Evolutionary conservation across 1,139 yeast species (phyloP).

Genomic region (Hemisphaericaspora lyxosophila): DNA sequence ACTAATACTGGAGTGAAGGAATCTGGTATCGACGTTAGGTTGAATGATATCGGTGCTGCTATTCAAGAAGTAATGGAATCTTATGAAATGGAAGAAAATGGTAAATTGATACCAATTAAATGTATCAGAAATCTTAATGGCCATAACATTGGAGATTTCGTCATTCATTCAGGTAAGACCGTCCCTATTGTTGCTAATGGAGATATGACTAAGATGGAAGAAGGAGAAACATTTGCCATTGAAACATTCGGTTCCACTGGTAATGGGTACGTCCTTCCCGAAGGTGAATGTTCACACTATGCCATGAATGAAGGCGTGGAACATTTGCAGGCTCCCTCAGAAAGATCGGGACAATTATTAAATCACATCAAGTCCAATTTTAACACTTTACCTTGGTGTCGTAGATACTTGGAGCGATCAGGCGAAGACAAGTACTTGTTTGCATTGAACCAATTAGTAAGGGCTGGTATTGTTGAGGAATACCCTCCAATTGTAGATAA

Average conservation of each 20-base stretch:
- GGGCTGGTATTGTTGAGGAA: slow-evolving; percentile 83
- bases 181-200: slow-evolving; percentile 95
- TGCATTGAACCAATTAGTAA: slow-evolving; percentile 85
- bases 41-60: slow-evolving; percentile 94
- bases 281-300: slow-evolving; percentile 95
- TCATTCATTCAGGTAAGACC: slow-evolving; percentile 91
- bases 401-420: slow-evolving; percentile 85
- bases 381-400: slow-evolving; percentile 95
- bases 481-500: slow-evolving; percentile 94
- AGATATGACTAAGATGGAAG: slow-evolving; percentile 97
- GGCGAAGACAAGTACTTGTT: slow-evolving; percentile 90
- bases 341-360: slow-evolving; percentile 67
- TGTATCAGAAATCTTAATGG: slow-evolving; percentile 92
- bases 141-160: slow-evolving; percentile 81
- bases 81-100: slow-evolving; percentile 87
- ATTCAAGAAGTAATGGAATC: slow-evolving; percentile 97
- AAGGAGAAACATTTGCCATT: slow-evolving; percentile 96
- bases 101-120: slow-evolving; percentile 80
- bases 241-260: slow-evolving; percentile 99
- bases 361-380: slow-evolving; percentile 72
- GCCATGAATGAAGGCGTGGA: slow-evolving; percentile 57
- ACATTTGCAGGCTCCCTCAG: slow-evolving; percentile 49
- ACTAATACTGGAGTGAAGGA: slow-evolving; percentile 91
- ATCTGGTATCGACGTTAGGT: slow-evolving; percentile 93
- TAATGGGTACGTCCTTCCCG: slow-evolving; percentile 78